phyloP scores from a whole-genome alignment of 2,329 filamentous ascomycete species.

The Alternaria tenuissima region DNA sequence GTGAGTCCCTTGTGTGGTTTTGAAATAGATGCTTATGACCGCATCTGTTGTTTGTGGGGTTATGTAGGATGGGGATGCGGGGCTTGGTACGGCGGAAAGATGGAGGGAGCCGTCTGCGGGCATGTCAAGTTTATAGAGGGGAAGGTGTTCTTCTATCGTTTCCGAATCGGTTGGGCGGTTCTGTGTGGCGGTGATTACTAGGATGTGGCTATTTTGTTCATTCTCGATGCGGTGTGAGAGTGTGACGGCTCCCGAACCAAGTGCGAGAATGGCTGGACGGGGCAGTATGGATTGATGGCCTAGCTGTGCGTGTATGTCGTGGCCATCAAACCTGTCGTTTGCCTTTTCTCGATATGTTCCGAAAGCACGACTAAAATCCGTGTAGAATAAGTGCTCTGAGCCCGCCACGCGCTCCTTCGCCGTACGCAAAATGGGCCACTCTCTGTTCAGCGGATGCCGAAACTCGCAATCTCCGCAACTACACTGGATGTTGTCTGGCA shows the following conservation, averaged over 20 bases:
- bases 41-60: background rate
- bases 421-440: constrained; percentile 32
- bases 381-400: constrained; percentile 50
- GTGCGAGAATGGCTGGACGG: background rate
- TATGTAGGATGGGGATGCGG: constrained; percentile 3
- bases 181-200: constrained; percentile 28
- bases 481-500: constrained; percentile 42
- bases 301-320: constrained; percentile 40
- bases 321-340: constrained; percentile 23
- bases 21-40: constrained; percentile 27
- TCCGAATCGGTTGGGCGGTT: background rate
- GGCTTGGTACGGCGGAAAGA: constrained; percentile 1
- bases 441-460: constrained; percentile 35
- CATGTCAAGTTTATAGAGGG: constrained; percentile 48
- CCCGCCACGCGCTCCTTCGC: constrained; percentile 46
- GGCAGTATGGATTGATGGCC: constrained; percentile 48
- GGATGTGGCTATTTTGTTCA: constrained; percentile 3
- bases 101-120: constrained; percentile 33
- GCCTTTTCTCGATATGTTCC: constrained; percentile 21
- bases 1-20: constrained; percentile 11
- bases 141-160: constrained; percentile 23
- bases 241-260: background rate
- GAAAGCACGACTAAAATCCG: constrained; percentile 49
- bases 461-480: constrained; percentile 39
- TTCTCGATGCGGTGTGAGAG: constrained; percentile 29